Percentiles rank a stretch among this genome's conserved stretches.
These are phyloP conservation scores for Vanrija humicola DNA, from an alignment of 1,284 basidiomycete species.

Conservation along the genomic window DNA sequence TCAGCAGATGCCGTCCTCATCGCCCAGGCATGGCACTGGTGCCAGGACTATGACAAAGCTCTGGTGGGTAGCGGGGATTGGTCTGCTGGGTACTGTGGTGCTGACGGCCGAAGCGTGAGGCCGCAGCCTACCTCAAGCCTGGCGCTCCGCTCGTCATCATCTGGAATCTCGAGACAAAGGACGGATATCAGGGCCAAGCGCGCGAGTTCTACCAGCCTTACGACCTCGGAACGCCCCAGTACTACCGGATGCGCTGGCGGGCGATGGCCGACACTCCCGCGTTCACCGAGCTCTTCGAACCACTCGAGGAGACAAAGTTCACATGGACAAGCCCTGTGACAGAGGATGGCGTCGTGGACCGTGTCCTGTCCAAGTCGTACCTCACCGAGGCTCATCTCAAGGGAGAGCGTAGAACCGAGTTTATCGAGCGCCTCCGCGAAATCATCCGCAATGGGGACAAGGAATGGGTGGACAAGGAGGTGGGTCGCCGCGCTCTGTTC, in stretches of 20 bases:
- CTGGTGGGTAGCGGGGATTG: constrained; percentile 31
- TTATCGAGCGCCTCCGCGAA: constrained; percentile 23
- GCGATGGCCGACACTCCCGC: constrained; percentile 32
- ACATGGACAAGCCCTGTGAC: constrained; percentile 28
- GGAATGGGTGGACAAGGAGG: constrained; percentile 41
- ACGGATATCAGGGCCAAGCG: constrained; percentile 21
- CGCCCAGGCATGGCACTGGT: constrained; percentile 49
- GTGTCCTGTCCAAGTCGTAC: constrained; percentile 44
- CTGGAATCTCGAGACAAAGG: constrained; percentile 44
- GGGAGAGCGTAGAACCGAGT: constrained; percentile 22
- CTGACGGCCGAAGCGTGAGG: constrained; percentile 29
- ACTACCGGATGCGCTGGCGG: constrained; percentile 38
- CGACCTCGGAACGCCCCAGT: constrained; percentile 42
- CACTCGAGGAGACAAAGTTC: constrained; percentile 18
- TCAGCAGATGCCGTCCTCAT: constrained; percentile 46
- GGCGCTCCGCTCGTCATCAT: constrained; percentile 42
- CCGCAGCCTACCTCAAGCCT: constrained; percentile 45
- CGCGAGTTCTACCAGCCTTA: constrained; percentile 32
- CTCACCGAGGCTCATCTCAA: constrained; percentile 37
- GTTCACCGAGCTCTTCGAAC: constrained; percentile 32
- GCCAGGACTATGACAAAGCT: constrained; percentile 42
- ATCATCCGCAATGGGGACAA: constrained; percentile 27
- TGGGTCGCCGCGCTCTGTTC: constrained; percentile 10
- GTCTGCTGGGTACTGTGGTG: neutral
- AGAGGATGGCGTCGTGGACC: constrained; percentile 35